phyloP scores from a whole-genome alignment of 202 grass and related monocot genomes.

The Schoenoplectus triqueter region DNA sequence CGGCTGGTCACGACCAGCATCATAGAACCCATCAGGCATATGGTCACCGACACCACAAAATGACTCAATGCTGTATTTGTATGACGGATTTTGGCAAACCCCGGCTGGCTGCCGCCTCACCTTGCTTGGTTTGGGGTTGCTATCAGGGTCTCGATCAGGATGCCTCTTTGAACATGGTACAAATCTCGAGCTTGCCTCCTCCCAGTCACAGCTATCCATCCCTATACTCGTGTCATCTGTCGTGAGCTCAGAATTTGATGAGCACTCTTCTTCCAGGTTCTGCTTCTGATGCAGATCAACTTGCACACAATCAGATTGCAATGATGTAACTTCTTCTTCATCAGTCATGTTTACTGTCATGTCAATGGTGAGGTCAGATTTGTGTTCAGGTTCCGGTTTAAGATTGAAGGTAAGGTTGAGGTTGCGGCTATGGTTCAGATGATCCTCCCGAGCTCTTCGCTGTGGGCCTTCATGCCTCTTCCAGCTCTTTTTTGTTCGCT shows the following conservation, averaged over 20 bases:
- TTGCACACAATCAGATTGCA: constrained; percentile 27
- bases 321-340: constrained; percentile 62
- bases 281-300: constrained; percentile 14
- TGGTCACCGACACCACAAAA: constrained; percentile 87
- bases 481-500: constrained; percentile 77
- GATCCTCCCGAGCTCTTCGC: constrained; percentile 84
- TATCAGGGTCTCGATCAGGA: constrained; percentile 77
- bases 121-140: constrained; percentile 95
- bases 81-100: constrained; percentile 67
- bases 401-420: constrained; percentile 56
- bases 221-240: constrained; percentile 12
- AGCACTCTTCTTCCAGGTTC: constrained; percentile 33
- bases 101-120: constrained; percentile 64
- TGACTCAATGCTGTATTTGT: constrained; percentile 85
- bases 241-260: constrained; percentile 22
- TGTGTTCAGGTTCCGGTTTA: constrained; percentile 44
- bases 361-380: constrained; percentile 41
- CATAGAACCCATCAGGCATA: constrained; percentile 98
- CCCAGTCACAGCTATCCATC: constrained; percentile 33
- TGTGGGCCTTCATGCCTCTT: constrained; percentile 68
- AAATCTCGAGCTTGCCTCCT: constrained; percentile 55
- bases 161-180: constrained; percentile 85
- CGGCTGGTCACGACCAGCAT: constrained; percentile 79
- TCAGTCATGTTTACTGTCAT: constrained; percentile 88
- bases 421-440: constrained; percentile 77